A percentile compares a stretch with the other conserved stretches of the same genome.
These are phyloP conservation scores for Mucor piriformis DNA, from an alignment of 371 early-diverging fungal genomes.

Conservation along the genomic window DNA sequence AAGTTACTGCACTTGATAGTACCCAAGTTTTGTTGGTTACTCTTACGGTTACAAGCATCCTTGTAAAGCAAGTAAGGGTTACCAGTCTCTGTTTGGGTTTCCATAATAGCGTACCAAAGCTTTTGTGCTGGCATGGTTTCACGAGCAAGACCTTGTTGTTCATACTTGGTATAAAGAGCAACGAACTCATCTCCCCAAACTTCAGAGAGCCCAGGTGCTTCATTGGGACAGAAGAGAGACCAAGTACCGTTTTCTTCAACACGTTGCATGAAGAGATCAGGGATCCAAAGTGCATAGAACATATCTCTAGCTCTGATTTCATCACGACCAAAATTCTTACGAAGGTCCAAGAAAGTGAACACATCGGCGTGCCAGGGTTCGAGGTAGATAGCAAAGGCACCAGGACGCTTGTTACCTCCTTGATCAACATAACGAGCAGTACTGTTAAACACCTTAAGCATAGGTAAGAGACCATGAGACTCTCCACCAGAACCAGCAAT, in stretches of 20 bases:
- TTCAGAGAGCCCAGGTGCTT: conserved; percentile 92
- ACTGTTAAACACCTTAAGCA: conserved; percentile 98
- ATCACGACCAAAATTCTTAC: conserved; percentile 99
- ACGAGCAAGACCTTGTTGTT: conserved; percentile 80
- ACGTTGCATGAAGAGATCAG: conserved; percentile 99
- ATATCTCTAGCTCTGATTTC: conserved; percentile 97
- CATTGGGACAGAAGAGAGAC: conserved; percentile 97
- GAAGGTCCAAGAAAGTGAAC: conserved; percentile 96
- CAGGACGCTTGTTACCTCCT: conserved; percentile 98
- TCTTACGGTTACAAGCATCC: conserved; percentile 92
- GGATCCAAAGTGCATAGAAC: conserved; percentile 98
- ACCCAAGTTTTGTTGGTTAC: conserved; percentile 97
- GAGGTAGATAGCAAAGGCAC: conserved; percentile 98
- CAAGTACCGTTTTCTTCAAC: conserved; percentile 95
- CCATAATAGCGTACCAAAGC: conserved; percentile 98
- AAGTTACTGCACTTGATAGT: conserved; percentile 91
- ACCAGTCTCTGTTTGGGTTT: conserved; percentile 99
- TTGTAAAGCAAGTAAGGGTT: conserved; percentile 99
- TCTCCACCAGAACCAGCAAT: conserved; percentile 98
- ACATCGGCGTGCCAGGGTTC: conserved; percentile 99
- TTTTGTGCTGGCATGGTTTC: conserved; percentile 95
- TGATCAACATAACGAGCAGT: conserved; percentile 99
- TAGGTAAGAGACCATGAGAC: conserved; percentile 98
- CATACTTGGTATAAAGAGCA: conserved; percentile 87
- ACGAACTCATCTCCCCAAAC: conserved; percentile 98